A percentile compares a stretch with the other conserved stretches of the same genome.
phyloP scores from a whole-genome alignment of 2,329 filamentous ascomycete species.

The Bipolaris cookei region DNA sequence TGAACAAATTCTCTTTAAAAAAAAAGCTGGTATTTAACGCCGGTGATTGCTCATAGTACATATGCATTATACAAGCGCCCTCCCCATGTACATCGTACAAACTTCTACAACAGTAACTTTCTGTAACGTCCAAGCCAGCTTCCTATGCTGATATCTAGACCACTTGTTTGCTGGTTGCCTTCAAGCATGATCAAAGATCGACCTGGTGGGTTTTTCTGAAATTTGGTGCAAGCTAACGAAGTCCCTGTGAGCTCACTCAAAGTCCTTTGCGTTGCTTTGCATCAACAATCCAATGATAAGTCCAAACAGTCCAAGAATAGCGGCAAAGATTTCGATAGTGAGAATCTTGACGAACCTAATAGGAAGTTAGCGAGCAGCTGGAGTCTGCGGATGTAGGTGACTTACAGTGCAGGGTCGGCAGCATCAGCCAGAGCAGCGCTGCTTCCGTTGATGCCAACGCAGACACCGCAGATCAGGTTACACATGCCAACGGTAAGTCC shows the following conservation, averaged over 20 bases:
- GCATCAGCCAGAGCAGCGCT: slow-evolving; percentile 96
- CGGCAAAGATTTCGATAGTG: slow-evolving; percentile 99
- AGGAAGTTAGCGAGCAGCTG: slow-evolving; percentile 12
- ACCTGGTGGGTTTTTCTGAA: neutral
- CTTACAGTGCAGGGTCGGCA: slow-evolving; percentile 86
- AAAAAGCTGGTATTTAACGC: slow-evolving; percentile 35
- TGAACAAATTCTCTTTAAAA: neutral
- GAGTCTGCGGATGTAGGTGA: slow-evolving; percentile 20
- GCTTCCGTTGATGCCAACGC: slow-evolving; percentile 97
- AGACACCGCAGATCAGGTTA: slow-evolving; percentile 94
- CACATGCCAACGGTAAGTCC: slow-evolving; percentile 93
- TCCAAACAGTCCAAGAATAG: slow-evolving; percentile 93
- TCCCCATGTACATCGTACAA: neutral
- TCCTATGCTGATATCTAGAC: slow-evolving; percentile 19
- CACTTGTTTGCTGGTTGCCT: slow-evolving; percentile 8
- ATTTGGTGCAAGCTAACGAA: neutral
- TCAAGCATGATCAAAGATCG: slow-evolving; percentile 1
- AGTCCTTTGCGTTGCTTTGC: slow-evolving; percentile 80
- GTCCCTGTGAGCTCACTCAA: slow-evolving; percentile 52
- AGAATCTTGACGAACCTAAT: slow-evolving; percentile 95
- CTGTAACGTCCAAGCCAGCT: slow-evolving; percentile 11
- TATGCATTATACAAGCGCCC: slow-evolving; percentile 44
- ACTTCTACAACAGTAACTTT: slow-evolving; percentile 9
- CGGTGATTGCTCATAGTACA: slow-evolving; percentile 45
- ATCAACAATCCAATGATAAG: slow-evolving; percentile 92